These are phyloP conservation scores for Aspergillus niger DNA, from an alignment of 2,329 filamentous ascomycete genomes.

Conservation along the genomic window DNA sequence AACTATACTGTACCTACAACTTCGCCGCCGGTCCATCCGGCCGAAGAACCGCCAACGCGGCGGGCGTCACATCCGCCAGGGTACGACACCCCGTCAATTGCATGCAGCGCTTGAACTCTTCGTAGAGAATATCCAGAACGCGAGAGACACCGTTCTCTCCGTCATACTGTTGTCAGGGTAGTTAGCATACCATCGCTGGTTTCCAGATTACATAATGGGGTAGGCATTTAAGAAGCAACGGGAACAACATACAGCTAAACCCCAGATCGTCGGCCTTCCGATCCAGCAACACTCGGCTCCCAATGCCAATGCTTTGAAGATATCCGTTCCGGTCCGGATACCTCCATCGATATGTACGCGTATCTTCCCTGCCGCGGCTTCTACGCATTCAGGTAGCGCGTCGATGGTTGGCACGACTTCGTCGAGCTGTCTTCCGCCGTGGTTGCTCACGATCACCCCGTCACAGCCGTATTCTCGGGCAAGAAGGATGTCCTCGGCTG, in stretches of 20 bases:
- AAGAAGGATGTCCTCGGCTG: slow-evolving; percentile 38
- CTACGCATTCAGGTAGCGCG: slow-evolving; percentile 32
- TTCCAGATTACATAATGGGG: too few relatives aligned
- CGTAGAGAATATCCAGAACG: slow-evolving; percentile 34
- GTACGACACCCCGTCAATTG: slow-evolving; percentile 31
- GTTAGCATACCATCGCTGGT: slow-evolving; percentile 9
- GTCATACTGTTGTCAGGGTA: slow-evolving; percentile 23
- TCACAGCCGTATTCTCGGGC: slow-evolving; percentile 40
- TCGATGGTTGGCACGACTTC: slow-evolving; percentile 41
- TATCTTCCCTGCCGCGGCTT: slow-evolving; percentile 35
- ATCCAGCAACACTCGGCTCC: slow-evolving; percentile 38
- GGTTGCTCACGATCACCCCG: slow-evolving; percentile 42
- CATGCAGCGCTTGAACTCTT: slow-evolving; percentile 36
- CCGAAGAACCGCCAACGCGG: slow-evolving; percentile 23
- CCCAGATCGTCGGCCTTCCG: slow-evolving; percentile 38
- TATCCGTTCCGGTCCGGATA: slow-evolving; percentile 36
- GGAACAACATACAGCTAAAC: slow-evolving; percentile 32
- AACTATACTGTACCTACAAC: slow-evolving; percentile 15
- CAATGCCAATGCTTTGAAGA: slow-evolving; percentile 41
- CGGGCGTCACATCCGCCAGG: slow-evolving; percentile 27
- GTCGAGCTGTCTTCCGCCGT: slow-evolving; percentile 43
- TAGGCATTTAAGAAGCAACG: too few relatives aligned
- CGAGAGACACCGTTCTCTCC: slow-evolving; percentile 36
- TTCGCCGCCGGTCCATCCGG: slow-evolving; percentile 25
- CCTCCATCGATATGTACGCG: slow-evolving; percentile 38